These are phyloP conservation scores for Plectranthus barbatus DNA, from an alignment of 257 asterid genomes.

Conservation along the genomic window DNA sequence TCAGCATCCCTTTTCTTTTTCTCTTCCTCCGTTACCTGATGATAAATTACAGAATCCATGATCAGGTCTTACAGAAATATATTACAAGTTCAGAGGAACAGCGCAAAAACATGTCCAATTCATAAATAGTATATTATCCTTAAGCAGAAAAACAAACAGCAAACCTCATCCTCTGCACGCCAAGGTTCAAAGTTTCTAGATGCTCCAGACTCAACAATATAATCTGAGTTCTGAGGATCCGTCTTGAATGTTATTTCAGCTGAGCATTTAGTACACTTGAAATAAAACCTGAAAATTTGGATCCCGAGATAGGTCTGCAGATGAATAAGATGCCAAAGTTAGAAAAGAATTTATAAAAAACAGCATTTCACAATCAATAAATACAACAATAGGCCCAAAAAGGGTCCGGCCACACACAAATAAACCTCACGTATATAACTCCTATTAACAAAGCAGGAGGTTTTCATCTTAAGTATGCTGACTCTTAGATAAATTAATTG, in stretches of 20 bases:
- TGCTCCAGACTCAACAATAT: slow-evolving; percentile 81
- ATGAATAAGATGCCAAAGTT: slow-evolving; percentile 14
- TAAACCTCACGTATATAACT: background rate
- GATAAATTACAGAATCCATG: background rate
- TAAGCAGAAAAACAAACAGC: background rate
- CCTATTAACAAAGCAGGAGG: background rate
- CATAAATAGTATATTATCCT: too few relatives aligned
- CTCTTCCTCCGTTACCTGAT: slow-evolving; percentile 53
- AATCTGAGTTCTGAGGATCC: slow-evolving; percentile 88
- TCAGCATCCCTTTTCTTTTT: slow-evolving; percentile 56
- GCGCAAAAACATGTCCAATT: background rate
- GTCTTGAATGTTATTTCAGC: slow-evolving; percentile 84
- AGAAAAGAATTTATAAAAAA: background rate
- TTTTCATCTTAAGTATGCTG: background rate
- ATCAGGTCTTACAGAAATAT: background rate
- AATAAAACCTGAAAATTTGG: slow-evolving; percentile 78
- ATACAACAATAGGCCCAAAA: background rate
- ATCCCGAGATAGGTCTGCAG: slow-evolving; percentile 79
- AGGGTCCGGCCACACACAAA: background rate
- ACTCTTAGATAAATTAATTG: background rate
- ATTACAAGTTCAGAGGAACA: background rate
- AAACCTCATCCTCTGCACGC: slow-evolving; percentile 85
- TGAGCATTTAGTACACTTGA: slow-evolving; percentile 82
- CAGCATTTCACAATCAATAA: background rate
- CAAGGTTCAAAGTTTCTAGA: slow-evolving; percentile 81